phyloP scores from a whole-genome alignment of 192 early-diverging fungal species.

The Coemansia pectinata region DNA sequence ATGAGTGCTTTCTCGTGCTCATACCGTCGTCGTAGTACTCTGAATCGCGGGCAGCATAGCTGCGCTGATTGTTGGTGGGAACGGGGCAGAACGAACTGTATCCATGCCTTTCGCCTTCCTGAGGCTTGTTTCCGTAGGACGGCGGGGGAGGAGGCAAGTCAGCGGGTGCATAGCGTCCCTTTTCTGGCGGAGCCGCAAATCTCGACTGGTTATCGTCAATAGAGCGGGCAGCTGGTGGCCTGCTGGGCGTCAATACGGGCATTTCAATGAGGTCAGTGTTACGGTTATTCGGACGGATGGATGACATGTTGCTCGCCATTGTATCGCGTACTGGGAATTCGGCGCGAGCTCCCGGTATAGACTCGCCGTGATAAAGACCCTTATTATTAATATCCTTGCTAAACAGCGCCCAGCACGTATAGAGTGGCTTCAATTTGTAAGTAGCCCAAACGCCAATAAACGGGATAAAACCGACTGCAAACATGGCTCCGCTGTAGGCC shows the following conservation, averaged over 20 bases:
- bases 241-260: constrained; percentile 3
- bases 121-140: not conserved
- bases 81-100: constrained; percentile 49
- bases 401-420: constrained; percentile 41
- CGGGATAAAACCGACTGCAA: constrained; percentile 44
- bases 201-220: not conserved
- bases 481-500: constrained; percentile 7
- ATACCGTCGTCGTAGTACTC: constrained; percentile 16
- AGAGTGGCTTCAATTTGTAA: constrained; percentile 34
- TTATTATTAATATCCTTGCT: constrained; percentile 35
- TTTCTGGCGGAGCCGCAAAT: not conserved
- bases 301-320: not conserved
- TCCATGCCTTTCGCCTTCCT: constrained; percentile 13
- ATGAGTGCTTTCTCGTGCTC: constrained; percentile 24
- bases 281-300: not conserved
- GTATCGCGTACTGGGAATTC: constrained; percentile 9
- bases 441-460: constrained; percentile 44
- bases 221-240: not conserved
- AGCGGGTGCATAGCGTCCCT: not conserved
- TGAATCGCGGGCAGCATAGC: not conserved
- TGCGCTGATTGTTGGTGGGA: not conserved
- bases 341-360: constrained; percentile 18
- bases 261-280: not conserved
- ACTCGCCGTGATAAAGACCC: constrained; percentile 34
- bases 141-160: constrained; percentile 1